Conservation (phyloP, 768 basidiomycete species). For the Leccinum aurantiacum region DNA sequence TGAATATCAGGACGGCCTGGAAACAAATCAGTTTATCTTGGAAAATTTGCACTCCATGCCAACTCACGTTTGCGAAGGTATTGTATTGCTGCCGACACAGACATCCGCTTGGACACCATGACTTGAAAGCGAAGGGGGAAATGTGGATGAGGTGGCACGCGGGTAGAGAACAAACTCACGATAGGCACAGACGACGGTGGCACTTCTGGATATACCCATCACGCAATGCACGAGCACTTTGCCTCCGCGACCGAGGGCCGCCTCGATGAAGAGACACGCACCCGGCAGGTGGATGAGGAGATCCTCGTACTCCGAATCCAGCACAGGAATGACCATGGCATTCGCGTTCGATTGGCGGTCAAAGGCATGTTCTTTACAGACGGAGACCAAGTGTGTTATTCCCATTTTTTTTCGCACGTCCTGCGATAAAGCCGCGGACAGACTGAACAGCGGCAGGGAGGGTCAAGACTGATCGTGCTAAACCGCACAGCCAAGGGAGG, state of each 20-base stretch:
- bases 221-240: slow-evolving; percentile 70
- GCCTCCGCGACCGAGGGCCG: slow-evolving; percentile 51
- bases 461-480: not conserved
- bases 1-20: slow-evolving; percentile 39
- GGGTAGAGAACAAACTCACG: slow-evolving; percentile 36
- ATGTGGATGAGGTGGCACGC: slow-evolving; percentile 3
- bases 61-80: slow-evolving; percentile 50
- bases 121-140: slow-evolving; percentile 34
- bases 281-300: slow-evolving; percentile 64
- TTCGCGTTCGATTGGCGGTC: slow-evolving; percentile 40
- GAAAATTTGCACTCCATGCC: not conserved
- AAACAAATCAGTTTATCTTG: slow-evolving; percentile 8
- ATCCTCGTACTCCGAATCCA: slow-evolving; percentile 52
- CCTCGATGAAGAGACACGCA: slow-evolving; percentile 61
- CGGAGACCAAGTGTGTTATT: slow-evolving; percentile 56
- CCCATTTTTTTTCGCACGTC: slow-evolving; percentile 34
- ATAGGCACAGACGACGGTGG: slow-evolving; percentile 58
- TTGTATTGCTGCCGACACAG: slow-evolving; percentile 44
- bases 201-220: slow-evolving; percentile 71
- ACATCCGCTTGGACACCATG: slow-evolving; percentile 47
- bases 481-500: not conserved
- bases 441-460: slow-evolving; percentile 15
- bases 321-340: slow-evolving; percentile 35
- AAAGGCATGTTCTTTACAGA: slow-evolving; percentile 55
- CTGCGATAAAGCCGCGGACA: slow-evolving; percentile 35